A percentile compares a stretch with the other conserved stretches of the same genome.
phyloP scores from a whole-genome alignment of 192 early-diverging fungal species.

The Cetraspora pellucida region DNA sequence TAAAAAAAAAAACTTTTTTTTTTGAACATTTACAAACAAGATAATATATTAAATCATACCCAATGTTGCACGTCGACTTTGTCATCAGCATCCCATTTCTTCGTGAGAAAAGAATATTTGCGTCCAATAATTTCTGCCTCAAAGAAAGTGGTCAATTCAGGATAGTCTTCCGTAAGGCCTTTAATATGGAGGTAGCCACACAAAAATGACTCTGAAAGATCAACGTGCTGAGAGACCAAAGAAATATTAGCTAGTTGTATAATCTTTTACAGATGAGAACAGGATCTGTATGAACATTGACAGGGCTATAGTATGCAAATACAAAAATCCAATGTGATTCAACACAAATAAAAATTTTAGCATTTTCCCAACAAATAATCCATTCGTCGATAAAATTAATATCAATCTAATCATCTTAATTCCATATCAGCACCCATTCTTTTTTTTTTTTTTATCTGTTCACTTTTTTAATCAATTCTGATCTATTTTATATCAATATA shows the following conservation, averaged over 20 bases:
- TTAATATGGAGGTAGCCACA: conserved; percentile 86
- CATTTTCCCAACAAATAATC: not conserved
- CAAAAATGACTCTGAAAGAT: conserved; percentile 69
- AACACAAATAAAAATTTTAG: too few relatives aligned
- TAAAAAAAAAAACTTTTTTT: too few relatives aligned
- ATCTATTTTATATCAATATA: not conserved
- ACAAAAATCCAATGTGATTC: too few relatives aligned
- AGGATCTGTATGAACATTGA: too few relatives aligned
- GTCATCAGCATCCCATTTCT: conserved; percentile 84
- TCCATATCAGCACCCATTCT: not conserved
- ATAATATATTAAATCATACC: conserved; percentile 48
- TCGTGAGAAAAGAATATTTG: conserved; percentile 74
- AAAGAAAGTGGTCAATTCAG: conserved; percentile 84
- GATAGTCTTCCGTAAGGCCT: conserved; percentile 76
- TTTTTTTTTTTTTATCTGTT: not conserved
- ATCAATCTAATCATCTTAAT: not conserved
- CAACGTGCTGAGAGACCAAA: conserved; percentile 54
- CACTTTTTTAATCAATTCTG: conserved; percentile 4
- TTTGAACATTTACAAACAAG: not conserved
- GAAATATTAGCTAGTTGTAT: not conserved
- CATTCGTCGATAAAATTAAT: not conserved
- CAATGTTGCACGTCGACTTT: conserved; percentile 75
- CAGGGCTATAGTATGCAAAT: too few relatives aligned
- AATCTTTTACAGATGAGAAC: too few relatives aligned
- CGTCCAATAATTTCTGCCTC: conserved; percentile 87